These are phyloP conservation scores for Fraxinus ornus DNA, from an alignment of 305 asterid genomes.

Conservation along the genomic window DNA sequence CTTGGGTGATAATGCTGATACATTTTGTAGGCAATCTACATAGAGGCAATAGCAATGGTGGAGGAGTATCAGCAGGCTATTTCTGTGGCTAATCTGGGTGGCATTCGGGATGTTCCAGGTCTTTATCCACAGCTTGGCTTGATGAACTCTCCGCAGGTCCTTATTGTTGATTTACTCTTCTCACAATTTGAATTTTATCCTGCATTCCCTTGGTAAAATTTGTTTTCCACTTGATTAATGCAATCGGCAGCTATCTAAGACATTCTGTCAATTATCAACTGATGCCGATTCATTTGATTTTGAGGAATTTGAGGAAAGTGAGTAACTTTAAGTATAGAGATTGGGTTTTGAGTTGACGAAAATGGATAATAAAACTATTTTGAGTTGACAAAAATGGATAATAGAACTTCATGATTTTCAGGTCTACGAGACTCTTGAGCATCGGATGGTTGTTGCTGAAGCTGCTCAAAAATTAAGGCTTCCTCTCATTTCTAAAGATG, in stretches of 20 bases:
- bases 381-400: background rate
- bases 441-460: constrained; percentile 88
- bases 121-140: constrained; percentile 69
- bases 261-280: background rate
- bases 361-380: constrained; percentile 2
- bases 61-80: constrained; percentile 90
- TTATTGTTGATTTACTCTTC: constrained; percentile 4
- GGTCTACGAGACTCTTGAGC: constrained; percentile 94
- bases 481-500: constrained; percentile 87
- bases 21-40: constrained; percentile 63
- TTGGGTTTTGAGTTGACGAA: background rate
- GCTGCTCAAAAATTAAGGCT: constrained; percentile 96
- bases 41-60: constrained; percentile 84
- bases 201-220: background rate
- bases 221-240: background rate
- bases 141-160: constrained; percentile 76
- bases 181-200: background rate
- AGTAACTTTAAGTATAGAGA: background rate
- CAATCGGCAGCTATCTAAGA: background rate
- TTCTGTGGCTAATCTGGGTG: constrained; percentile 66
- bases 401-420: constrained; percentile 30
- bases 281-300: background rate
- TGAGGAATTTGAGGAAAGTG: background rate
- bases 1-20: constrained; percentile 13
- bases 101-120: constrained; percentile 72